Evolutionary conservation across 371 early-diverging fungal genomes (phyloP).

Genomic region (Rhizomucor miehei): DNA sequence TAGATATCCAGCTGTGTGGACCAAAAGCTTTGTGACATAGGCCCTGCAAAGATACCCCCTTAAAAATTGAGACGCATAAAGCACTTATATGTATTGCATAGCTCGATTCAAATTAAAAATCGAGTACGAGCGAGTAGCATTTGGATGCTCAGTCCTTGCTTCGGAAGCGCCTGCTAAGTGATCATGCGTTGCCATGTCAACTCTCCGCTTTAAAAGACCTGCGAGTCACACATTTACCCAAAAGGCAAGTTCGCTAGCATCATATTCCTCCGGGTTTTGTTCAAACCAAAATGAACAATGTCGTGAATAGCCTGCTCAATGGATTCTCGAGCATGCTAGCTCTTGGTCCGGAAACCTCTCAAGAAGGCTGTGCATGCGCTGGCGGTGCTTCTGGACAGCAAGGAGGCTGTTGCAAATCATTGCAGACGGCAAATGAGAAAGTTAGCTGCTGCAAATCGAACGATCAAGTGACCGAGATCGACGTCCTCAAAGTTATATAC

Average conservation of each 20-base stretch:
- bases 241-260: not conserved
- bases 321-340: conserved; percentile 45
- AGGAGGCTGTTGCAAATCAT: conserved; percentile 30
- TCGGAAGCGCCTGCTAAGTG: too few species aligned
- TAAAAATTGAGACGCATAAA: too few species aligned
- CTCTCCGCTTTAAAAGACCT: not conserved
- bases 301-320: conserved; percentile 40
- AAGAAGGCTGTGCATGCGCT: conserved; percentile 18
- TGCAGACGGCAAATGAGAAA: conserved; percentile 4
- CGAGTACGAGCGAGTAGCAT: too few species aligned
- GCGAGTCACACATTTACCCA: not conserved
- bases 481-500: conserved; percentile 47
- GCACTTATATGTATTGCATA: too few species aligned
- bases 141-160: too few species aligned
- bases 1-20: too few species aligned
- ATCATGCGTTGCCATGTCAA: too few species aligned
- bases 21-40: too few species aligned
- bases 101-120: too few species aligned
- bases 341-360: conserved; percentile 32
- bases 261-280: not conserved
- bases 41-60: too few species aligned
- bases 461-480: conserved; percentile 18
- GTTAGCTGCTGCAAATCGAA: conserved; percentile 1
- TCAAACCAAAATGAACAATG: conserved; percentile 27
- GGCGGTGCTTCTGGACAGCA: conserved; percentile 18